Evolutionary conservation across 2,329 filamentous ascomycete species (phyloP).

Genomic region (Cladosporium sp.): DNA sequence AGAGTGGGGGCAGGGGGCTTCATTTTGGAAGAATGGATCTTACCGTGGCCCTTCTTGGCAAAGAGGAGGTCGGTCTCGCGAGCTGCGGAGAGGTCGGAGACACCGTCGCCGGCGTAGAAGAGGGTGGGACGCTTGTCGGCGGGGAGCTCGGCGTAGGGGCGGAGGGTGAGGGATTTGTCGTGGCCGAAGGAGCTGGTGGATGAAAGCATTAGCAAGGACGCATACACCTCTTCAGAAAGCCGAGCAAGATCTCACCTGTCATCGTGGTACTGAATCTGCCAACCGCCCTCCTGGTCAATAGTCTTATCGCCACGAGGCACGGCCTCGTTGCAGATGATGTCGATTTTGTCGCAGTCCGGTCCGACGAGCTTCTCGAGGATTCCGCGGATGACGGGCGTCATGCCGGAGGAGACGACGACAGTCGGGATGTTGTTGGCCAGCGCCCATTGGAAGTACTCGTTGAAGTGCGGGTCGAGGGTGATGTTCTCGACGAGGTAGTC

Average conservation of each 20-base stretch:
- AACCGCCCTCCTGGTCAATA: conserved; percentile 76
- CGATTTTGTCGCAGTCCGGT: conserved; percentile 69
- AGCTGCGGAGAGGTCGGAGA: conserved; percentile 86
- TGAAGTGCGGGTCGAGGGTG: conserved; percentile 82
- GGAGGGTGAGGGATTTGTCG: conserved; percentile 89
- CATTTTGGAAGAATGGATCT: background rate
- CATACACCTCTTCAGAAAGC: too few relatives aligned
- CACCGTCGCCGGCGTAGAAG: conserved; percentile 93
- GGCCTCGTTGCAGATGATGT: conserved; percentile 87
- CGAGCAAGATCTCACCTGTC: conserved; percentile 55
- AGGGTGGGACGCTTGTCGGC: conserved; percentile 66
- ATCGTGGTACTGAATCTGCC: conserved; percentile 85
- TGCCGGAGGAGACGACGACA: conserved; percentile 86
- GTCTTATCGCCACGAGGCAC: conserved; percentile 60
- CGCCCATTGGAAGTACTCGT: conserved; percentile 80
- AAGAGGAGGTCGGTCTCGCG: conserved; percentile 90
- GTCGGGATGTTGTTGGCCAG: conserved; percentile 79
- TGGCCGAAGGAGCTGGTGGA: conserved; percentile 75
- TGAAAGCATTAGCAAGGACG: background rate
- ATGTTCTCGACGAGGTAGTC: conserved; percentile 74
- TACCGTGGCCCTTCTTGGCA: conserved; percentile 83
- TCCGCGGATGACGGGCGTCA: conserved; percentile 85
- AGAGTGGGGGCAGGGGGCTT: background rate
- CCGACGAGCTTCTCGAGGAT: conserved; percentile 77
- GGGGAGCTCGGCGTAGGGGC: conserved; percentile 74